Evolutionary conservation across 352 stramenopile species (phyloP).

Genomic region (Phytophthora uliginosa): DNA sequence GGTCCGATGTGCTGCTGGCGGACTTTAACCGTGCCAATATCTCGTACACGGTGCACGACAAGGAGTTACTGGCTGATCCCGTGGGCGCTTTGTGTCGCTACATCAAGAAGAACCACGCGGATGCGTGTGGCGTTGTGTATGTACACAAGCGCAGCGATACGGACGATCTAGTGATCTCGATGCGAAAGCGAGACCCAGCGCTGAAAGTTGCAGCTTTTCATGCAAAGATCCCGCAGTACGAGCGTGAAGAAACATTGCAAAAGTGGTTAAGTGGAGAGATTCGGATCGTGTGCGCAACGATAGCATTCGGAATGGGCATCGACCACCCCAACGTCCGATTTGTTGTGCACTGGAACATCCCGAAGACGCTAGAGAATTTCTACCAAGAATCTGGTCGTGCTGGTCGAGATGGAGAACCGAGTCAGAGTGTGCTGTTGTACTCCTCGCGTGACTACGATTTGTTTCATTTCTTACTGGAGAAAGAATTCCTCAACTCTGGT

Average conservation of each 20-base stretch:
- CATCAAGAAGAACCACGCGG: slow-evolving; percentile 48
- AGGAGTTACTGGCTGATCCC: slow-evolving; percentile 57
- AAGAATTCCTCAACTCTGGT: slow-evolving; percentile 22
- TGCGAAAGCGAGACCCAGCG: slow-evolving; percentile 35
- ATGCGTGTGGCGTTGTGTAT: slow-evolving; percentile 56
- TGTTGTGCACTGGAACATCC: slow-evolving; percentile 91
- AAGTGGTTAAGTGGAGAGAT: slow-evolving; percentile 58
- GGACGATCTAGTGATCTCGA: slow-evolving; percentile 45
- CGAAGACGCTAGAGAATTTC: slow-evolving; percentile 95
- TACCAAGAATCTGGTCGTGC: slow-evolving; percentile 97
- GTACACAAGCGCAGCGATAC: slow-evolving; percentile 69
- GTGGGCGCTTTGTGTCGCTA: slow-evolving; percentile 48
- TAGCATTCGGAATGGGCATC: slow-evolving; percentile 96
- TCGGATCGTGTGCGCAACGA: slow-evolving; percentile 92
- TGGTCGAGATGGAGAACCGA: slow-evolving; percentile 93
- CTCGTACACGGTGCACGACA: slow-evolving; percentile 61
- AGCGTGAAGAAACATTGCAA: slow-evolving; percentile 54
- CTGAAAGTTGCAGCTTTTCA: slow-evolving; percentile 61
- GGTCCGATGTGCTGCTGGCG: slow-evolving; percentile 49
- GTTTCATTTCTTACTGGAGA: slow-evolving; percentile 58
- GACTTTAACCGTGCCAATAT: slow-evolving; percentile 78
- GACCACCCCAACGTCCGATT: slow-evolving; percentile 93
- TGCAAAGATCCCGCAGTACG: slow-evolving; percentile 51
- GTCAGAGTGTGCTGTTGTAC: slow-evolving; percentile 91
- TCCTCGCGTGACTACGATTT: slow-evolving; percentile 56